Evolutionary conservation across 2,329 filamentous ascomycete genomes (phyloP).

Genomic region (Thermoascus crustaceus): DNA sequence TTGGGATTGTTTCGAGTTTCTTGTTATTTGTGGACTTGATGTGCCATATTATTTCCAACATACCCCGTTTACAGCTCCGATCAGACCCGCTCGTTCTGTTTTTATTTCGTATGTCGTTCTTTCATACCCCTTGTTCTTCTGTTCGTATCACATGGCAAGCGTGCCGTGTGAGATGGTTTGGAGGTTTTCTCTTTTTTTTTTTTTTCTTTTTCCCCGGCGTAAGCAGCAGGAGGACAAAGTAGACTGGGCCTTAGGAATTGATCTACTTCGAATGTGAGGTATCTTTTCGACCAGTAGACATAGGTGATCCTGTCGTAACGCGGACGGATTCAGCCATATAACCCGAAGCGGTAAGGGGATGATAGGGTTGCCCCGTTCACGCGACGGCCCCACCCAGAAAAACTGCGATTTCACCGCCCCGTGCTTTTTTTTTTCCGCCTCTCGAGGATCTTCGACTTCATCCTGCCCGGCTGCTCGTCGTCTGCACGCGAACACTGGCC

Average conservation of each 20-base stretch:
- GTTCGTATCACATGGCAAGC: no score
- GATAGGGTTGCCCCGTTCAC: no score
- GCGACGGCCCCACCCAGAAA: no score
- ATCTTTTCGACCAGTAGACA: background rate
- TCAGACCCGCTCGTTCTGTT: background rate
- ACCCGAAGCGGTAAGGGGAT: background rate
- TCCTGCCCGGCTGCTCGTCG: no score
- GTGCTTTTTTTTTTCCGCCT: no score
- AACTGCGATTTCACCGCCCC: no score
- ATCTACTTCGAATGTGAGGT: background rate
- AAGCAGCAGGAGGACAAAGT: no score
- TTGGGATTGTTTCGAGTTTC: background rate
- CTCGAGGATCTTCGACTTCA: no score
- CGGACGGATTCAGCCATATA: no score
- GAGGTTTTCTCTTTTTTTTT: background rate
- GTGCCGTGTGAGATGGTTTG: background rate
- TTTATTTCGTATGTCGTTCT: background rate
- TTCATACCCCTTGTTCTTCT: background rate
- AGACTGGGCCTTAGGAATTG: background rate
- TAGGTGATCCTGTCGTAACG: no score
- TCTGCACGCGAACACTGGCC: no score
- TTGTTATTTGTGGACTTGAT: background rate
- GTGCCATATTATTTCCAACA: background rate
- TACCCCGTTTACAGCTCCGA: background rate
- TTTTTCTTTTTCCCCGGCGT: slow-evolving; percentile 4